phyloP scores from a whole-genome alignment of 345 rosid genomes.

The Arabidopsis arenosa region DNA sequence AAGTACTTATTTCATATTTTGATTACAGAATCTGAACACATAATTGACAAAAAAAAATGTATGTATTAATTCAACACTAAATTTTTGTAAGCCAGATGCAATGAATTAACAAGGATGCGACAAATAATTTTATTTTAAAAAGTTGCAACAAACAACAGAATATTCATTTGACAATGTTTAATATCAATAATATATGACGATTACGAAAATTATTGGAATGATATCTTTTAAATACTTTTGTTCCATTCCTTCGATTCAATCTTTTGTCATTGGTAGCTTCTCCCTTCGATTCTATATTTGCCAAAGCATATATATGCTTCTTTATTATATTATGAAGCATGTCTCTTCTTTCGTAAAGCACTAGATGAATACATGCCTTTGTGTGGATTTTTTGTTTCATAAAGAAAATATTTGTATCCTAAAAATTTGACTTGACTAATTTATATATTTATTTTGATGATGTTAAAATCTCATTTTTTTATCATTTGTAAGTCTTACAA shows the following conservation, averaged over 20 bases:
- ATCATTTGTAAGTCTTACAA: not conserved
- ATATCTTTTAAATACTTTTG: not conserved
- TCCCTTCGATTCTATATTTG: conserved; percentile 11
- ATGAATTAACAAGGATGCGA: conserved; percentile 4
- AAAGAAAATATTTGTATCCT: no score
- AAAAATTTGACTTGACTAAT: no score
- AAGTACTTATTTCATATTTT: conserved; percentile 13
- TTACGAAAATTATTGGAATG: not conserved
- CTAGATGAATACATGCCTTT: not conserved
- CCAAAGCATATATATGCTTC: conserved; percentile 19
- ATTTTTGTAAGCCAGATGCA: conserved; percentile 24
- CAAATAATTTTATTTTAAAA: not conserved
- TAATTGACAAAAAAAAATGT: not conserved
- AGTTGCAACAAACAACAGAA: not conserved
- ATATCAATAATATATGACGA: not conserved
- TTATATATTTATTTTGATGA: not conserved
- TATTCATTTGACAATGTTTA: not conserved
- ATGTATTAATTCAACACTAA: not conserved
- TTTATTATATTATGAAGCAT: conserved; percentile 6
- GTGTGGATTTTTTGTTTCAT: no score
- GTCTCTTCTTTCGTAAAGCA: conserved; percentile 28
- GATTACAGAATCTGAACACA: not conserved
- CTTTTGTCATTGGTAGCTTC: not conserved
- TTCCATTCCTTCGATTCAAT: not conserved
- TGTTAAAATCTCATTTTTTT: not conserved